phyloP scores from a whole-genome alignment of 108 stramenopile genomes.

The Fistulifera solaris region DNA sequence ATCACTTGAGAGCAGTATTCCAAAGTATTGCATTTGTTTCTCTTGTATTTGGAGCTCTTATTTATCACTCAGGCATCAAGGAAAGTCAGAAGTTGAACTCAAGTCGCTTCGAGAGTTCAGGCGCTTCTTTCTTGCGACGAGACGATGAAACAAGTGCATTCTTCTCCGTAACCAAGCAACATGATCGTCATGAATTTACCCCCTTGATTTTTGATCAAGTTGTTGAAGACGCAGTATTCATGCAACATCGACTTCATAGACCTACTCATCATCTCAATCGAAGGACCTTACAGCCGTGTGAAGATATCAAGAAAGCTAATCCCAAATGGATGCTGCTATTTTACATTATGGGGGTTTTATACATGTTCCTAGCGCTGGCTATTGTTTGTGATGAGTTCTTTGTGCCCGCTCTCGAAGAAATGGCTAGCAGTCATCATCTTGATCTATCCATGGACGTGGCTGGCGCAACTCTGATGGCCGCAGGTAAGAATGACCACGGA shows the following conservation, averaged over 20 bases:
- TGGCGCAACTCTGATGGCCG: conserved; percentile 79
- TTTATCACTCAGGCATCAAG: conserved; percentile 10
- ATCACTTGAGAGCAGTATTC: conserved; percentile 28
- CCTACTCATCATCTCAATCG: no score
- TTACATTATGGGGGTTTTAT: conserved; percentile 47
- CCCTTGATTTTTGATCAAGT: not conserved
- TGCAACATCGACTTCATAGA: no score
- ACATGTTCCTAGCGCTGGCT: conserved; percentile 81
- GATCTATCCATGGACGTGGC: conserved; percentile 75
- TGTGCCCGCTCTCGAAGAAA: conserved; percentile 77
- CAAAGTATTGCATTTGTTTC: conserved; percentile 28
- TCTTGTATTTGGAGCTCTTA: conserved; percentile 15
- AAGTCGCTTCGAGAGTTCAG: not conserved
- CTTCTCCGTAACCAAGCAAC: not conserved
- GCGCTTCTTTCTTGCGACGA: not conserved
- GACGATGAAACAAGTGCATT: not conserved
- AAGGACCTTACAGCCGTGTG: conserved; percentile 5
- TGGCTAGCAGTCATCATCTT: conserved; percentile 36
- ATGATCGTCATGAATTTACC: not conserved
- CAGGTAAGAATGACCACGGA: conserved; percentile 79
- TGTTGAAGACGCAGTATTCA: no score
- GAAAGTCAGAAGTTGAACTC: not conserved
- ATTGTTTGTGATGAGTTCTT: conserved; percentile 84
- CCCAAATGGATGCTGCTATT: conserved; percentile 26
- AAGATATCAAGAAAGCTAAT: conserved; percentile 17